Evolutionary conservation across 1,139 yeast genomes (phyloP).

Genomic region (Yamadazyma taylorii): DNA sequence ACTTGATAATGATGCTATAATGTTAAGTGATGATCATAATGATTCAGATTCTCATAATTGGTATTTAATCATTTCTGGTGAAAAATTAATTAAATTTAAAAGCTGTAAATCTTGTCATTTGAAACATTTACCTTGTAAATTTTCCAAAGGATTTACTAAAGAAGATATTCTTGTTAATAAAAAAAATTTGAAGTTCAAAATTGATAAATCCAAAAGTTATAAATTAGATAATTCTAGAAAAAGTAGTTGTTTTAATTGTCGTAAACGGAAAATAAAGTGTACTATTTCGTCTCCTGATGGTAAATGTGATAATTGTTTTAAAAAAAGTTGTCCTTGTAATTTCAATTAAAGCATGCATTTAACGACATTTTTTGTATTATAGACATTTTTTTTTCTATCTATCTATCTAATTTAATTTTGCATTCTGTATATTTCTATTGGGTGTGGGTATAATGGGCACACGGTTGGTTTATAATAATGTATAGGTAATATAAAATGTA

Average conservation of each 20-base stretch:
- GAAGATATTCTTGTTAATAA: slow-evolving; percentile 46
- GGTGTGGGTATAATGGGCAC: slow-evolving; percentile 2
- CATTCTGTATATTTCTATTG: background rate
- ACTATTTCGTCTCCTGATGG: slow-evolving; percentile 25
- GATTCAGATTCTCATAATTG: slow-evolving; percentile 1
- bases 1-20: slow-evolving; percentile 5
- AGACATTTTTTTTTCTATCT: slow-evolving; percentile 1
- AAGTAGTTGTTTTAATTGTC: slow-evolving; percentile 36
- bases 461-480: background rate
- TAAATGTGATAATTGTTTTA: slow-evolving; percentile 38
- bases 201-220: slow-evolving; percentile 12
- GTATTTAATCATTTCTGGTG: slow-evolving; percentile 23
- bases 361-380: slow-evolving; percentile 2
- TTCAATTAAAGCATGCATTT: slow-evolving; percentile 19
- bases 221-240: slow-evolving; percentile 23
- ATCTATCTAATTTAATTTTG: background rate
- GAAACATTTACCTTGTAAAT: slow-evolving; percentile 47
- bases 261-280: slow-evolving; percentile 42
- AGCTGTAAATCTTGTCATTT: slow-evolving; percentile 50
- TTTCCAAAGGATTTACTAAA: slow-evolving; percentile 60
- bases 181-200: slow-evolving; percentile 14
- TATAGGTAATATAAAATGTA: no score
- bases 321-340: slow-evolving; percentile 35
- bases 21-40: slow-evolving; percentile 6
- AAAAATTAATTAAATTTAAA: slow-evolving; percentile 48